Conservation (phyloP, 2,329 filamentous ascomycete genomes). For the Ophiostoma novo-ulmi region DNA sequence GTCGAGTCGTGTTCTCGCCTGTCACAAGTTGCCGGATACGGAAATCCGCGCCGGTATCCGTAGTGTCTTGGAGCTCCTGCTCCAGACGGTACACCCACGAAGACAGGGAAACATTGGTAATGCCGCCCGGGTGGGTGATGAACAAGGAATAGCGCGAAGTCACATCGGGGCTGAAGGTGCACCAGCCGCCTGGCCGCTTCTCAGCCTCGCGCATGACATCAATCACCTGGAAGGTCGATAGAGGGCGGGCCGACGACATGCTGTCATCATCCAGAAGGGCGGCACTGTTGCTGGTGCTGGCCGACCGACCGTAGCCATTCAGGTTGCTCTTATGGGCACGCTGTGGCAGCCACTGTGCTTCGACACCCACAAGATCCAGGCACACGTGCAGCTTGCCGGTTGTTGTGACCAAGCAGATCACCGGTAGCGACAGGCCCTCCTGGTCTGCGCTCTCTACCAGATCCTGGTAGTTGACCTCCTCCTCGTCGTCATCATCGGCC, state of each 20-base stretch:
- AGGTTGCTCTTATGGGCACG: constrained; percentile 38
- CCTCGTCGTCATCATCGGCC: constrained; percentile 58
- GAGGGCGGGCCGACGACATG: constrained; percentile 39
- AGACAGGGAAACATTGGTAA: constrained; percentile 55
- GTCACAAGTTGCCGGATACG: constrained; percentile 56
- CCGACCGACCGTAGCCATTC: not conserved
- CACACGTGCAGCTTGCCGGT: constrained; percentile 59
- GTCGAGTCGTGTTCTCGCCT: constrained; percentile 51
- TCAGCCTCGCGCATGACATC: constrained; percentile 55
- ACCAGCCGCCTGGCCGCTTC: constrained; percentile 54
- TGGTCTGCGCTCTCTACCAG: constrained; percentile 49
- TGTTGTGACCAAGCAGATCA: constrained; percentile 56
- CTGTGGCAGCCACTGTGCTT: constrained; percentile 62
- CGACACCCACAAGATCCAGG: constrained; percentile 56
- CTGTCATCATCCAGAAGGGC: constrained; percentile 30
- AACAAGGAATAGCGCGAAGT: constrained; percentile 60
- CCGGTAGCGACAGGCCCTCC: constrained; percentile 55
- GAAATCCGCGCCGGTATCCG: constrained; percentile 56
- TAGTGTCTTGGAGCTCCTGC: constrained; percentile 52
- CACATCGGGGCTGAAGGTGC: constrained; percentile 57
- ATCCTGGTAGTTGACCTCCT: constrained; percentile 37
- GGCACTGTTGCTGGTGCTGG: not conserved
- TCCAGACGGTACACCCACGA: constrained; percentile 62
- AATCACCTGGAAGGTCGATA: constrained; percentile 59
- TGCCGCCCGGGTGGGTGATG: constrained; percentile 55